phyloP scores from a whole-genome alignment of 176 grass and related monocot species.

The Carex scoparia region DNA sequence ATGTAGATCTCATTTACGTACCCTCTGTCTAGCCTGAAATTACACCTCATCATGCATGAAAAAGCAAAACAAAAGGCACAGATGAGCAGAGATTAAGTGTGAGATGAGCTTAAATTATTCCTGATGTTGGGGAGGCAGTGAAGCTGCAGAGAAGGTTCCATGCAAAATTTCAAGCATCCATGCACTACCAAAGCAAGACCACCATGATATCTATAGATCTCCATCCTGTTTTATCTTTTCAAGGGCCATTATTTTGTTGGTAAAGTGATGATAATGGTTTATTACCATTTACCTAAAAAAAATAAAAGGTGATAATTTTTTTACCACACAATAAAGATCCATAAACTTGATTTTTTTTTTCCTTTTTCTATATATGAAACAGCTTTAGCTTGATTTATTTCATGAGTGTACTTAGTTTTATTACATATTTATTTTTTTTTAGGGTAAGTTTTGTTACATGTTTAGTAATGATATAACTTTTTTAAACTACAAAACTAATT shows the following conservation, averaged over 20 bases:
- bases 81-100: not conserved
- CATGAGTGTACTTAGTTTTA: not conserved
- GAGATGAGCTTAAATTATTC: not conserved
- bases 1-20: not conserved
- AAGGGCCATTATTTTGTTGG: constrained; percentile 7
- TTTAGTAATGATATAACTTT: not conserved
- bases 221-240: not conserved
- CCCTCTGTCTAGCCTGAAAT: not conserved
- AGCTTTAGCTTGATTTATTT: not conserved
- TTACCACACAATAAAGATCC: not conserved
- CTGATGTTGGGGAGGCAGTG: constrained; percentile 16
- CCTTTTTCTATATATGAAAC: not conserved
- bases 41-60: not conserved
- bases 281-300: too few species aligned
- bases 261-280: not conserved
- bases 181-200: constrained; percentile 38
- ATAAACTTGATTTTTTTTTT: not conserved
- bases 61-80: constrained; percentile 1
- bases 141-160: constrained; percentile 50
- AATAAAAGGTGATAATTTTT: not conserved
- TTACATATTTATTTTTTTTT: not conserved
- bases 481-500: not conserved
- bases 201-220: constrained; percentile 16
- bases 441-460: not conserved
- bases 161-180: constrained; percentile 6